Evolutionary conservation across 2,329 filamentous ascomycete genomes (phyloP).

Genomic region (Fusarium heterosporum): DNA sequence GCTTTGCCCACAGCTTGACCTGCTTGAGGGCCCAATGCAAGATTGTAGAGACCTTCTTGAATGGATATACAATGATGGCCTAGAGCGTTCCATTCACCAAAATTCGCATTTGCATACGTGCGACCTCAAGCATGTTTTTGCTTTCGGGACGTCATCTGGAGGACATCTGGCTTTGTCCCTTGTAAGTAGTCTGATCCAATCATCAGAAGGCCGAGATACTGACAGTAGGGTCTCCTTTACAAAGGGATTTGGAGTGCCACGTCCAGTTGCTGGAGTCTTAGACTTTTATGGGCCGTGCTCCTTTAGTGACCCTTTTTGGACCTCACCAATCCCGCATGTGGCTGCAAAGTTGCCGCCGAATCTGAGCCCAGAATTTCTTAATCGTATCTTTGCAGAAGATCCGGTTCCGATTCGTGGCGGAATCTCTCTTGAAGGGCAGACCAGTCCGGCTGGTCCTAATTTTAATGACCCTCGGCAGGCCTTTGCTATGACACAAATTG

Average conservation of each 20-base stretch:
- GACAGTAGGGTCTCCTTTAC: not conserved
- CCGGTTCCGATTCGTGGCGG: not conserved
- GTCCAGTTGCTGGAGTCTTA: slow-evolving; percentile 2
- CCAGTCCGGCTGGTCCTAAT: slow-evolving; percentile 1
- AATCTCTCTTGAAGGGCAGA: slow-evolving; percentile 3
- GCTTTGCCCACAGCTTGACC: slow-evolving; percentile 6
- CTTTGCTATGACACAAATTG: slow-evolving; percentile 6
- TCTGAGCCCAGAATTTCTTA: not conserved
- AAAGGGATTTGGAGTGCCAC: not conserved
- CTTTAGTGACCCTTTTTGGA: not conserved
- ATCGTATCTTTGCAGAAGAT: not conserved
- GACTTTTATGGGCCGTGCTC: slow-evolving; percentile 8
- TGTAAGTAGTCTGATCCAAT: not conserved
- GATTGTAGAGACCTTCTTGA: slow-evolving; percentile 13
- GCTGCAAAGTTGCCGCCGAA: not conserved
- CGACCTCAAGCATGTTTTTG: slow-evolving; percentile 10
- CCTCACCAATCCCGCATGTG: not conserved
- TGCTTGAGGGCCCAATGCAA: slow-evolving; percentile 2
- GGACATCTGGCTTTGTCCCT: not conserved
- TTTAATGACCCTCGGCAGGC: not conserved
- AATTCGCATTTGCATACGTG: not conserved
- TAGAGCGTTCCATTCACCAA: not conserved
- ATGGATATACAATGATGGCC: not conserved
- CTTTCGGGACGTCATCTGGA: slow-evolving; percentile 17
- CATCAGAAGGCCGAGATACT: not conserved